Evolutionary conservation across 805 yeast genomes (phyloP).

Genomic region (Jamesozyma spencerorum): DNA sequence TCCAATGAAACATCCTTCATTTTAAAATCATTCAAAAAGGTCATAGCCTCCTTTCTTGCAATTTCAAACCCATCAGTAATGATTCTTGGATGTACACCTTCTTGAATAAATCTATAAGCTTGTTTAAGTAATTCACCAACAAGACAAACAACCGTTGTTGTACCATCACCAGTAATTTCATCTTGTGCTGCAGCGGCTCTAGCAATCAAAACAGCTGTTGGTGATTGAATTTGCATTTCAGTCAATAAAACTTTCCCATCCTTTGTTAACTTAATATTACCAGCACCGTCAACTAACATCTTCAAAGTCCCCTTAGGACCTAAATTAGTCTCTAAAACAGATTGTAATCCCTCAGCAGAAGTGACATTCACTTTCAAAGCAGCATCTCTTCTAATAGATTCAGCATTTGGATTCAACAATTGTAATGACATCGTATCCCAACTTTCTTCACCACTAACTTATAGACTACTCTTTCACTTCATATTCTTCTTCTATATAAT

Average conservation of each 20-base stretch:
- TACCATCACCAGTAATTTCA: conserved; percentile 98
- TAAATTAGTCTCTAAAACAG: conserved; percentile 79
- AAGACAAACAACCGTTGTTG: conserved; percentile 86
- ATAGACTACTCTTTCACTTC: not conserved
- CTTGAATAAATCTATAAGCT: conserved; percentile 83
- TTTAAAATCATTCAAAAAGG: conserved; percentile 61
- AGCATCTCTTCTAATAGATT: conserved; percentile 88
- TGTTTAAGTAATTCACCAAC: conserved; percentile 94
- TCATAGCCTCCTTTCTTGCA: conserved; percentile 69
- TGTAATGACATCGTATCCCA: conserved; percentile 55
- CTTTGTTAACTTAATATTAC: conserved; percentile 88
- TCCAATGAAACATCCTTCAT: conserved; percentile 41
- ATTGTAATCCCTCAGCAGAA: conserved; percentile 95
- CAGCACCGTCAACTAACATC: conserved; percentile 95
- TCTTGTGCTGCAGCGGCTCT: conserved; percentile 98
- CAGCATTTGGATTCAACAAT: conserved; percentile 93
- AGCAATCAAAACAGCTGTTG: conserved; percentile 85
- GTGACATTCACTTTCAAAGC: conserved; percentile 91
- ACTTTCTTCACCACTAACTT: not conserved
- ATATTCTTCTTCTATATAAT: not conserved
- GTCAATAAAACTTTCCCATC: conserved; percentile 90
- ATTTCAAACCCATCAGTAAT: conserved; percentile 90
- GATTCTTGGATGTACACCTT: conserved; percentile 93
- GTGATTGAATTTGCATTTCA: conserved; percentile 95
- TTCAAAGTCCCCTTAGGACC: conserved; percentile 97